Base-by-base conservation (phyloP, 2,329 filamentous ascomycete genomes). In the Ceratocystis albifundus region DNA sequence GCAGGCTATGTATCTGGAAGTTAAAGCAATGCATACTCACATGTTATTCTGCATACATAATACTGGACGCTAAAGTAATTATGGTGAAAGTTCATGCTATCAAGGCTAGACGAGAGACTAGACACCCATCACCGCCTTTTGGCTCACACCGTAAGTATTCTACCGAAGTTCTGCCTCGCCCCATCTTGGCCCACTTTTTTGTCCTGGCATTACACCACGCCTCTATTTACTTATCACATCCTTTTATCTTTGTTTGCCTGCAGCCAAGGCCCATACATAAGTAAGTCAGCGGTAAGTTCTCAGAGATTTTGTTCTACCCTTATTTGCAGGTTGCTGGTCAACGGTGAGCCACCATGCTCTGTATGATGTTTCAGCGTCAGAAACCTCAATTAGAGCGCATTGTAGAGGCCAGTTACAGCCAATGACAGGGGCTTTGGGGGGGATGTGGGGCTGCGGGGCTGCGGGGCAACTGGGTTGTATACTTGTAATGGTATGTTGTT, bases 281-380 rank as follows among this genome's bases (percentile, higher is more conserved):
- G n/a, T n/a, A 59, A 20, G 12, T 36, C 28, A n/a, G 55, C 30
- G 28, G 28, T 28, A 59, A 59, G 20, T 59, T 59, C 1, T 30
- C 55, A 41, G 36, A 41, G 36, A 15, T 15, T 41, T 41, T 1
- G 10, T 41, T 41, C 3, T 15, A 1, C 3, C 17, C 55, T 36
- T 28, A n/a, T n/a, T n/a, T 36, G 55, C 55, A 59, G 28, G 55
- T 59, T 59, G 55, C 55, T 59, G 4, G 55, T 36, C 55, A 59
- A 59, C 55, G 7, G 28, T 59, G 15, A 32, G 8, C 17, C 17
- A 20, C 30, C 32, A 2, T 59, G 30, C 6, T 15, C 12, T 59
- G 55, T 15, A n/a, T n/a, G 28, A 28, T 36, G 55, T 59, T 59
- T 59, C 55, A 59, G 28, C 12, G 17, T 5, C n/a, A 8, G 15